These are phyloP conservation scores for Xylariaceae sp. DNA, from an alignment of 2,329 filamentous ascomycete genomes.

Conservation along the genomic window DNA sequence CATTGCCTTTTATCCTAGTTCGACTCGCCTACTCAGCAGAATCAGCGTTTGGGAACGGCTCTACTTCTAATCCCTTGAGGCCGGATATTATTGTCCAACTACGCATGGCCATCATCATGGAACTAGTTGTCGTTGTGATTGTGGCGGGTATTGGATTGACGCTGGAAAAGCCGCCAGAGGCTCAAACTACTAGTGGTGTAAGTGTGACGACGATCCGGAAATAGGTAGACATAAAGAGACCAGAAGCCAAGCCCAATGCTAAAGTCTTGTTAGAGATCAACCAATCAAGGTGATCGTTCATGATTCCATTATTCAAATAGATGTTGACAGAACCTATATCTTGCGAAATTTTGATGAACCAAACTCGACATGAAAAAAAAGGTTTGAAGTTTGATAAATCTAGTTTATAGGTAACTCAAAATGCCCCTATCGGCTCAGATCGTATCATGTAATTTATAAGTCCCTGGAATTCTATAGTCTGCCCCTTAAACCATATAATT, in stretches of 20 bases:
- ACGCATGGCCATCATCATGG: conserved; percentile 53
- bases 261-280: too few relatives aligned
- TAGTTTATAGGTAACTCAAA: too few relatives aligned
- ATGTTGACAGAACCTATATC: too few relatives aligned
- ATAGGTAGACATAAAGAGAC: conserved; percentile 4
- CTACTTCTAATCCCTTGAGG: conserved; percentile 46
- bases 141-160: conserved; percentile 46
- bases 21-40: conserved; percentile 52
- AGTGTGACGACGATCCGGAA: conserved; percentile 8
- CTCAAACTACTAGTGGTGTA: neutral
- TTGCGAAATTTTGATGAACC: too few relatives aligned
- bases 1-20: conserved; percentile 53
- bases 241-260: neutral
- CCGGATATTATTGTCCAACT: conserved; percentile 45
- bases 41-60: conserved; percentile 44
- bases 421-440: too few relatives aligned
- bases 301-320: too few relatives aligned
- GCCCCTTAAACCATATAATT: too few relatives aligned
- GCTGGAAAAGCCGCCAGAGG: conserved; percentile 34
- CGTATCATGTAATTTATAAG: too few relatives aligned
- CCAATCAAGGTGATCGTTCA: too few relatives aligned
- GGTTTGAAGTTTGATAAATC: too few relatives aligned
- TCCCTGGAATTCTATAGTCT: too few relatives aligned
- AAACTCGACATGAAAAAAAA: too few relatives aligned
- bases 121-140: conserved; percentile 50